Evolutionary conservation across 768 basidiomycete species (phyloP), one percentile per base, ranked within the genome.

Genomic region (Tulasnella sp.): DNA sequence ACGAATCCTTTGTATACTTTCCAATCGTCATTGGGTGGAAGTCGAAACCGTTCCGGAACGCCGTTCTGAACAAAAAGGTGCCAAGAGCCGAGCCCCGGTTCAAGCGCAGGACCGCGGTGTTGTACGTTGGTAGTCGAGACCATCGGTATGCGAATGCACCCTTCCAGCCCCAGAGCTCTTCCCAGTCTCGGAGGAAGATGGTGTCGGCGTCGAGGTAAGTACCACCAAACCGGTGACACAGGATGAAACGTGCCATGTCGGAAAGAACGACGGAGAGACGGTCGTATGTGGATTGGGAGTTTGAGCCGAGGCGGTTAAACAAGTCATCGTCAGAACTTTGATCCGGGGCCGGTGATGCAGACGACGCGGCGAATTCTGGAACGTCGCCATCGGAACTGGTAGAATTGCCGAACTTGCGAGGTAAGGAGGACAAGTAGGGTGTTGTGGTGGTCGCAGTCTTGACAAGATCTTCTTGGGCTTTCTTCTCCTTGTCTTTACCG

Each of bases 21-120:
- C 86, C 84, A 35, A 99, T 83, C 0, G 86, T 90, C 88, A 93
- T 93, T 0, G 94, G 94, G 65, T 99, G 96, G 70, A 99, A 97
- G 70, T 97, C 94, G 67, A 97, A 69, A 19, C 81, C 81, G 64
- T 99, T 98, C 72, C 86, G 89, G 62, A 99, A 70, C 12, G 93
- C 92, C 1, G 93, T 94, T 42, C 86, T 81, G 77, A 99, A 93
- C 51, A 99, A 72, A 72, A 97, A 93, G 56, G 83, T 85, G 29
- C 91, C 93, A 15, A 99, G 71, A 6, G 94, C 93, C 3, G 88
- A 92, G 17, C 80, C 80, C 68, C 88, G 92, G 77, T 94, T 91
- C 73, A 99, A 74, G 66, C 84, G 88, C 59, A 99, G 76, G 9
- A 98, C 90, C 2, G 96, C 93, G 11, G 94, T 98, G 74, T 98